These are phyloP conservation scores for Cucurbita ficifolia DNA, from an alignment of 306 rosid species.

Conservation along the genomic window DNA sequence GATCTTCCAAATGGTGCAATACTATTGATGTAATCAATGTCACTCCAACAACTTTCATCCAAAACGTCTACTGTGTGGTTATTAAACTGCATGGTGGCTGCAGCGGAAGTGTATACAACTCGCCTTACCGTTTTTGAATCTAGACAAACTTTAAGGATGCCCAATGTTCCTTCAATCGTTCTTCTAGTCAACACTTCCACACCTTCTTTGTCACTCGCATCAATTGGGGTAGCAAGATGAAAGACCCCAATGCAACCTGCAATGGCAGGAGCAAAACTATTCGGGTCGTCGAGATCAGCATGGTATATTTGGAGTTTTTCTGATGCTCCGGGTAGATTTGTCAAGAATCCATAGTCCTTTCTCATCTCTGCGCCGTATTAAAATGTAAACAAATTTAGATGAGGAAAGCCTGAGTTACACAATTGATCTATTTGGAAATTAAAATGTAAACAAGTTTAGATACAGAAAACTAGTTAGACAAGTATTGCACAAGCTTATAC, in stretches of 20 bases:
- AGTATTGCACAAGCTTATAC: neutral
- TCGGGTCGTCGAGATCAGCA: conserved; percentile 26
- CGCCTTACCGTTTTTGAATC: conserved; percentile 28
- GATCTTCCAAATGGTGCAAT: conserved; percentile 6
- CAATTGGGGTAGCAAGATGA: conserved; percentile 2
- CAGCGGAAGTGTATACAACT: conserved; percentile 47
- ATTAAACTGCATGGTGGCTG: conserved; percentile 11
- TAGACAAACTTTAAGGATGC: conserved; percentile 34
- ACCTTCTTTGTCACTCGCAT: conserved; percentile 13
- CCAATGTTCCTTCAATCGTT: conserved; percentile 37
- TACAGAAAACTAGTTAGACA: neutral
- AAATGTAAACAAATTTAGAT: neutral
- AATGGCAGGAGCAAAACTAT: neutral
- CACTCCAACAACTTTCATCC: conserved; percentile 52
- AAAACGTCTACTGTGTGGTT: neutral
- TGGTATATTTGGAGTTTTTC: conserved; percentile 26
- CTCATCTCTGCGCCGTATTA: neutral
- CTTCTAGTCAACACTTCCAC: conserved; percentile 30
- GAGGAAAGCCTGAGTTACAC: neutral
- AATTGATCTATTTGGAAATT: neutral
- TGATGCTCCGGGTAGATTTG: conserved; percentile 33
- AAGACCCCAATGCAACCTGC: conserved; percentile 4
- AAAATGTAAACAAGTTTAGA: neutral
- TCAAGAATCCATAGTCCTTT: conserved; percentile 12
- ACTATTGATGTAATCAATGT: conserved; percentile 15